A percentile compares a stretch with the other conserved stretches of the same genome.
Conservation (phyloP, 1,139 yeast genomes). For the Trichomonascaceae sp. region DNA sequence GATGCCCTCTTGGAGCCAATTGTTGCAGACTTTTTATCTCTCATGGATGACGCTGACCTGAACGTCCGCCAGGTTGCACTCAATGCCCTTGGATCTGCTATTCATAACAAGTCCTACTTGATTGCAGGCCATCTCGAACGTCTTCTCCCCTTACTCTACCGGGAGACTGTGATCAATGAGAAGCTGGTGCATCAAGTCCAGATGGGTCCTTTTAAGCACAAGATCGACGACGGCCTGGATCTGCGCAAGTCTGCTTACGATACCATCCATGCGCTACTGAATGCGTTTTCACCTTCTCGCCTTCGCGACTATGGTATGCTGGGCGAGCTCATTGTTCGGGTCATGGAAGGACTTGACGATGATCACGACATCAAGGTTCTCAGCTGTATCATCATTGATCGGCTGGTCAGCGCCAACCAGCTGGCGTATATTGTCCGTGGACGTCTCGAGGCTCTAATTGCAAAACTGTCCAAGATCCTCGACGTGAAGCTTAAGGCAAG, state of each 20-base stretch:
- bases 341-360: conserved; percentile 24
- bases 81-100: conserved; percentile 45
- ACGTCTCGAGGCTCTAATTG: conserved; percentile 19
- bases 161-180: conserved; percentile 43
- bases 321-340: conserved; percentile 22
- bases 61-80: conserved; percentile 39
- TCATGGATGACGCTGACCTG: conserved; percentile 21
- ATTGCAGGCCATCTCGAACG: conserved; percentile 37
- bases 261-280: conserved; percentile 42
- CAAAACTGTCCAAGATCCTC: conserved; percentile 23
- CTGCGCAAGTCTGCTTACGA: conserved; percentile 66
- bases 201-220: conserved; percentile 82
- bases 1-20: conserved; percentile 21
- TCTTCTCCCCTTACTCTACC: conserved; percentile 40
- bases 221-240: conserved; percentile 67
- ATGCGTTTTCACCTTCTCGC: conserved; percentile 15
- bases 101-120: conserved; percentile 43
- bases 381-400: conserved; percentile 28
- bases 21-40: conserved; percentile 28
- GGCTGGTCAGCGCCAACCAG: conserved; percentile 22
- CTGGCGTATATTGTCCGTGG: conserved; percentile 5
- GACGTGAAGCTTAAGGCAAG: conserved; percentile 31
- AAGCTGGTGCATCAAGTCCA: conserved; percentile 53
- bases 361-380: conserved; percentile 34
- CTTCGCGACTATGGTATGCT: conserved; percentile 20